Base-by-base conservation (phyloP, 345 rosid genomes). In the Sisymbrium irio region DNA sequence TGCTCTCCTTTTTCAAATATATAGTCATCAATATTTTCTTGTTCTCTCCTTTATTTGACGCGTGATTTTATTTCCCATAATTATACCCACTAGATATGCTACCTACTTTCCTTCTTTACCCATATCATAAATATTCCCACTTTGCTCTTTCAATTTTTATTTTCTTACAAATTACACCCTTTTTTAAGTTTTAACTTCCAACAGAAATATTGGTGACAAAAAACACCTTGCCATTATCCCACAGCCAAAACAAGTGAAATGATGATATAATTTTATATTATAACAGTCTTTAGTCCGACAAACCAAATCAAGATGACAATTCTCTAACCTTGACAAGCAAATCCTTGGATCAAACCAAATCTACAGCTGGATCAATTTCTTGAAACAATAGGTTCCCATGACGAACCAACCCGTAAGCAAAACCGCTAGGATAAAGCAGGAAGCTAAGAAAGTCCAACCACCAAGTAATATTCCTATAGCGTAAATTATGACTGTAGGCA, bases 371-470 rank as follows among this genome's bases (percentile, higher is more conserved):
- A 95, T 86, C 83, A 85, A 74, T 54, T 78, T 76, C 77, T 87
- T 87, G 86, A 89, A 86, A 68, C 89, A 88, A 83, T 87, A 86
- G 0, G 97, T 87, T 67, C 89, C 97, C 2, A 95, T 62, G 69
- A 92, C 73, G 81, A 89, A 92, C 97, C 97, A 92, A 28, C 87
- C 89, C 5, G 81, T 73, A 42, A 92, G 97, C 35, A 92, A 83
- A 73, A 79, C 77, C 55, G 81, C 74, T 66, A 87, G 75, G 73
- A 86, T 72, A 49, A 79, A 87, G 86, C 83, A 74, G 42, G 81
- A 70, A 30, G 65, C 74, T 36, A 87, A 47, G 84, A 84, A 91
- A 45, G 90, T 84, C 37, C 77, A 59, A 57, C 97, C 96, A 42
- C 97, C 93, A 0, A 95, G 61, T 4, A 79, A 37, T 4, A 92